Evolutionary conservation across 495 filamentous ascomycete genomes (phyloP).

Genomic region (Talaromyces wortmannii): DNA sequence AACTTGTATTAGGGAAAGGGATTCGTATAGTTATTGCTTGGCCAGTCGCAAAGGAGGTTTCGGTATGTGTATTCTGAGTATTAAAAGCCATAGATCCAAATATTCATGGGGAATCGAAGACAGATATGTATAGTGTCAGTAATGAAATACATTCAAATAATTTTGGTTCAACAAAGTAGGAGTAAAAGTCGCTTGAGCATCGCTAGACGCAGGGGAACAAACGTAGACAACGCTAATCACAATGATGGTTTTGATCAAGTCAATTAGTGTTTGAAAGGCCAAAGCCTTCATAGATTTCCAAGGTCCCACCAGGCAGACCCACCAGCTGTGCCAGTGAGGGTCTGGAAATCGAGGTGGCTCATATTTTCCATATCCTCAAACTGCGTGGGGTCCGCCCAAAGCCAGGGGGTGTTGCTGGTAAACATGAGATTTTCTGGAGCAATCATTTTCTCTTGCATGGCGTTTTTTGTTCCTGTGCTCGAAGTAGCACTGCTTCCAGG

Average conservation of each 20-base stretch:
- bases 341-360: constrained; percentile 25
- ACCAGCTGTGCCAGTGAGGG: constrained; percentile 23
- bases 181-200: too few species aligned
- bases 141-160: too few species aligned
- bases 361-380: constrained; percentile 33
- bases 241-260: neutral
- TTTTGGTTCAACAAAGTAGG: too few species aligned
- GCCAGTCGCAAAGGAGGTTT: too few species aligned
- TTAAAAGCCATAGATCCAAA: too few species aligned
- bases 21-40: too few species aligned
- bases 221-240: neutral
- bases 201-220: too few species aligned
- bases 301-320: constrained; percentile 41
- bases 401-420: constrained; percentile 34
- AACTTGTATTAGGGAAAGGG: too few species aligned
- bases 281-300: constrained; percentile 24
- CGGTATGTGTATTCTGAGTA: too few species aligned
- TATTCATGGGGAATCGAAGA: too few species aligned
- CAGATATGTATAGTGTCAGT: too few species aligned
- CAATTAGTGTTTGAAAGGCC: neutral
- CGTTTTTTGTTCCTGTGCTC: neutral
- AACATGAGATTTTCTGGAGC: constrained; percentile 35
- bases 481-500: constrained; percentile 8
- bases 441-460: constrained; percentile 21
- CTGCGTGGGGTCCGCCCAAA: constrained; percentile 35